Conservation (phyloP, 2,329 filamentous ascomycete species). For the Colletotrichum tropicale region DNA sequence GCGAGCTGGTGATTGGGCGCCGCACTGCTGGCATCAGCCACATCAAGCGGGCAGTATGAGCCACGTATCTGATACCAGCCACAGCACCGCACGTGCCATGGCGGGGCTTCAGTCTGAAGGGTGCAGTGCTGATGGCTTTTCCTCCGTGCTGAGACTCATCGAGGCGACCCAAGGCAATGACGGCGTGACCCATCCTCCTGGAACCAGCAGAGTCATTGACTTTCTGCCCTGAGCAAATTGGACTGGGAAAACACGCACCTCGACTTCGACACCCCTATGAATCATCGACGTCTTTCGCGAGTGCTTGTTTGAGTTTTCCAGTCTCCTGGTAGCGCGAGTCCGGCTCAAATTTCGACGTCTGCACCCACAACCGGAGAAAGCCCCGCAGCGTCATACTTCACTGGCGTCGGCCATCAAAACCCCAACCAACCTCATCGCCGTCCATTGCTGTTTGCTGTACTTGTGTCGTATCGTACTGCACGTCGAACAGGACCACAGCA, state of each 20-base stretch:
- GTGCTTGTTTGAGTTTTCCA: background rate
- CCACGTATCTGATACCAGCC: background rate
- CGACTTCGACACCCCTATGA: background rate
- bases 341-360: background rate
- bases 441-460: background rate
- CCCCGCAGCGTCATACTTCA: background rate
- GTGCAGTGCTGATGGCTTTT: background rate
- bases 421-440: background rate
- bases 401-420: background rate
- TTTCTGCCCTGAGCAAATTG: background rate
- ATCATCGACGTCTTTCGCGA: background rate
- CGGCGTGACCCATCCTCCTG: background rate
- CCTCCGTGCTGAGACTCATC: background rate
- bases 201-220: background rate
- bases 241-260: background rate
- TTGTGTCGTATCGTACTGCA: background rate
- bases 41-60: background rate
- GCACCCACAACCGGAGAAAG: background rate
- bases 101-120: no score
- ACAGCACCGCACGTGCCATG: background rate
- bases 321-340: background rate
- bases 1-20: background rate
- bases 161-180: background rate
- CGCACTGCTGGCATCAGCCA: background rate
- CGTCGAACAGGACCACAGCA: background rate